Evolutionary conservation across 1,284 basidiomycete genomes (phyloP).

Genomic region (Austroboletus olivaceoglutinosus): DNA sequence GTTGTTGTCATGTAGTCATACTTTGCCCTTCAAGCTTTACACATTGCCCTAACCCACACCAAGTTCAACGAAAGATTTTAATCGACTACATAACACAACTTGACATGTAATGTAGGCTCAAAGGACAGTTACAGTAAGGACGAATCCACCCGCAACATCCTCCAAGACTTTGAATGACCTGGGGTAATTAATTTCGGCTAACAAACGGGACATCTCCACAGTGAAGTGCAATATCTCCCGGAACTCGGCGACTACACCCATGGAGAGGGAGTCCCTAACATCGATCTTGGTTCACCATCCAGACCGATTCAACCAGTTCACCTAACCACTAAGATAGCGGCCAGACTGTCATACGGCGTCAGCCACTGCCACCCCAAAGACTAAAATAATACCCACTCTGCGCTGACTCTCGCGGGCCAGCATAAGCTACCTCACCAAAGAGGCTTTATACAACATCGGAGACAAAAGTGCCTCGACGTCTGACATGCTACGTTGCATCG

Average conservation of each 20-base stretch:
- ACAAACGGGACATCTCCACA: slow-evolving; percentile 30
- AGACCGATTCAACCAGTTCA: not conserved
- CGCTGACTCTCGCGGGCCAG: slow-evolving; percentile 26
- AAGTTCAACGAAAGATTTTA: not conserved
- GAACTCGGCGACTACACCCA: too few relatives aligned
- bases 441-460: too few relatives aligned
- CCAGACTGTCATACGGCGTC: not conserved
- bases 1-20: slow-evolving; percentile 2
- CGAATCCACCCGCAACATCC: slow-evolving; percentile 8
- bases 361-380: not conserved
- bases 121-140: slow-evolving; percentile 6
- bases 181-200: slow-evolving; percentile 37
- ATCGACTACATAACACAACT: slow-evolving; percentile 33
- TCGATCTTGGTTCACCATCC: slow-evolving; percentile 2
- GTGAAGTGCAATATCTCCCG: too few relatives aligned
- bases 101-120: slow-evolving; percentile 37
- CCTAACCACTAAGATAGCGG: not conserved
- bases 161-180: slow-evolving; percentile 26
- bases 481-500: too few relatives aligned
- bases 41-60: not conserved
- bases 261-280: too few relatives aligned
- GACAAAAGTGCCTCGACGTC: too few relatives aligned
- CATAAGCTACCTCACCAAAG: too few relatives aligned
- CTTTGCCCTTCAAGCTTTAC: not conserved
- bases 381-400: slow-evolving; percentile 13